Conservation (phyloP, 176 grass and related monocot species). For the Zizania latifolia region DNA sequence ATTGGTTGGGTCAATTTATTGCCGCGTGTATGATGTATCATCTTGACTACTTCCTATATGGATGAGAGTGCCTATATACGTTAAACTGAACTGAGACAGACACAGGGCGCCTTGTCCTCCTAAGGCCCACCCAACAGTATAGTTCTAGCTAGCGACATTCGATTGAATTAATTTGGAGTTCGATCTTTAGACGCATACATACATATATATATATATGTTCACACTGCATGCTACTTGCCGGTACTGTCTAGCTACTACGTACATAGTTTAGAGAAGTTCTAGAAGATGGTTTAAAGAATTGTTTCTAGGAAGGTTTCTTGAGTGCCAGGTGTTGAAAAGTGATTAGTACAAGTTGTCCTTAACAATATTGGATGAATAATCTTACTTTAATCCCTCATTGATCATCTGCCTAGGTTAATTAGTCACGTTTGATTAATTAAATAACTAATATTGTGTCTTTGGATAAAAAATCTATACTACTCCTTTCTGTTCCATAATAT, state of each 20-base stretch:
- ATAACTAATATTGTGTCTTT: too few relatives aligned
- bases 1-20: background rate
- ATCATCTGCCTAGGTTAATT: background rate
- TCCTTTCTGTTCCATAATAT: too few relatives aligned
- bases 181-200: background rate
- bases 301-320: background rate
- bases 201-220: background rate
- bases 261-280: constrained; percentile 1
- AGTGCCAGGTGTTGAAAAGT: background rate
- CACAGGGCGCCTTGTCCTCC: background rate
- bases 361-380: background rate
- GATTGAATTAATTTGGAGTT: background rate
- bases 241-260: background rate
- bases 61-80: too few relatives aligned
- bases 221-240: background rate
- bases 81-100: too few relatives aligned
- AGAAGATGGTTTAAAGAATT: background rate
- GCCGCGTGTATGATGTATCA: background rate
- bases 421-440: background rate
- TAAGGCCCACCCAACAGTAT: background rate
- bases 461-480: too few relatives aligned
- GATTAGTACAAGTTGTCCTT: background rate
- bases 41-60: too few relatives aligned
- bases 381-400: background rate
- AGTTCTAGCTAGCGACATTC: background rate